Percentiles rank a stretch among this genome's conserved stretches.
phyloP scores from a whole-genome alignment of 2,329 filamentous ascomycete species.

The Penicillium sp. region DNA sequence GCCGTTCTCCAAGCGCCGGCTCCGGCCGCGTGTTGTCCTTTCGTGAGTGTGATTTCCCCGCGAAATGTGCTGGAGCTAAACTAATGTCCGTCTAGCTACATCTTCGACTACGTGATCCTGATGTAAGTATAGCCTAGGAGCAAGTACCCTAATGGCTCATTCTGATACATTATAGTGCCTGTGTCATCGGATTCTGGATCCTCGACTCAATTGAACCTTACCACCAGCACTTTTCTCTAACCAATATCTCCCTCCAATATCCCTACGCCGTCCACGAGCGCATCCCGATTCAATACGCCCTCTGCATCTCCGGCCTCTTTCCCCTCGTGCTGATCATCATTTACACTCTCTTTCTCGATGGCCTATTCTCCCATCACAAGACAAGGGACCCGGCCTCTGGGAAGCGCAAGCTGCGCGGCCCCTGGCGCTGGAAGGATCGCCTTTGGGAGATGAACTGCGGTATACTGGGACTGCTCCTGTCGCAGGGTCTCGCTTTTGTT shows the following conservation, averaged over 20 bases:
- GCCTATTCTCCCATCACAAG: conserved; percentile 55
- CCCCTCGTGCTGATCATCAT: conserved; percentile 53
- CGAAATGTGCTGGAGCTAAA: neutral
- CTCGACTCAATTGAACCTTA: conserved; percentile 55
- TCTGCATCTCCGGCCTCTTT: conserved; percentile 49
- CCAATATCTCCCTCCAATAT: conserved; percentile 58
- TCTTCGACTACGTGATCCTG: conserved; percentile 59
- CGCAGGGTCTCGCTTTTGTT: conserved; percentile 55
- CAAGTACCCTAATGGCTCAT: neutral
- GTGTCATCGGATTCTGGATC: conserved; percentile 52
- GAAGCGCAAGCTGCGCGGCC: conserved; percentile 42
- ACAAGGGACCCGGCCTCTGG: conserved; percentile 33
- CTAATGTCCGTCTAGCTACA: conserved; percentile 44
- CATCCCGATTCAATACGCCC: conserved; percentile 51
- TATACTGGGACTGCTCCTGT: conserved; percentile 55
- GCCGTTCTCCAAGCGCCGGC: conserved; percentile 54
- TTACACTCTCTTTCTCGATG: conserved; percentile 59
- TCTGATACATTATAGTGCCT: conserved; percentile 40
- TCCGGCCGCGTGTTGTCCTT: conserved; percentile 51
- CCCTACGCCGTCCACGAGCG: conserved; percentile 57
- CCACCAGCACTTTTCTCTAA: conserved; percentile 57
- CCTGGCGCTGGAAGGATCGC: conserved; percentile 55
- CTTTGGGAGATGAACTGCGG: conserved; percentile 64
- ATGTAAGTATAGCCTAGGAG: conserved; percentile 43
- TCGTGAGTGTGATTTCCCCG: conserved; percentile 43